phyloP scores from a whole-genome alignment of 176 grass and related monocot genomes.

The Oryza brachyantha region DNA sequence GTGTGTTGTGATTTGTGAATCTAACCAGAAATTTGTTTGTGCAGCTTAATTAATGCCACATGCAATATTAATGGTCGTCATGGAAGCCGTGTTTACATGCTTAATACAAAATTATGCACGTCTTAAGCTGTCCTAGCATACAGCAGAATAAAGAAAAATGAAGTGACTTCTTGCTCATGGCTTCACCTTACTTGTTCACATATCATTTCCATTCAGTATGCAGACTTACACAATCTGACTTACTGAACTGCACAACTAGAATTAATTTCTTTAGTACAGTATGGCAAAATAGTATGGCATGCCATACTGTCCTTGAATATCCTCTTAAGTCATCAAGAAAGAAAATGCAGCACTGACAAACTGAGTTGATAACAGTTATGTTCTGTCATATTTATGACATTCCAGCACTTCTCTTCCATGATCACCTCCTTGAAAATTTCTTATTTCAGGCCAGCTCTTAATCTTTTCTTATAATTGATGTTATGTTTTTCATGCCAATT shows the following conservation, averaged over 20 bases:
- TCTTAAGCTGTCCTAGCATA: conserved; percentile 15
- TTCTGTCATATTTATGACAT: neutral
- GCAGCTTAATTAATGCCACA: conserved; percentile 4
- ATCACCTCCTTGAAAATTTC: conserved; percentile 13
- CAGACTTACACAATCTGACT: neutral
- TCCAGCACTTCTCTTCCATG: conserved; percentile 36
- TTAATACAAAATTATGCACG: conserved; percentile 18
- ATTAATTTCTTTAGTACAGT: neutral
- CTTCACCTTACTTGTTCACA: neutral
- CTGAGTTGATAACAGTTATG: neutral
- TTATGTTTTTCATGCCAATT: neutral
- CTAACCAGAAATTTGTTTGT: neutral
- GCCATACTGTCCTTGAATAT: neutral
- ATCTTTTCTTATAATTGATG: neutral
- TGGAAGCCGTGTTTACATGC: conserved; percentile 14
- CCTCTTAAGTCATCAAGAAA: neutral
- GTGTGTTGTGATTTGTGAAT: conserved; percentile 6
- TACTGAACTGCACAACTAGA: neutral
- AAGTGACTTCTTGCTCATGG: neutral
- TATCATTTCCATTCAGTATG: neutral
- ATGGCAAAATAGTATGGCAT: neutral
- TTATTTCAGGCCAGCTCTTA: conserved; percentile 19
- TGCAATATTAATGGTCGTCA: conserved; percentile 13
- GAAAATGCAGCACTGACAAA: neutral
- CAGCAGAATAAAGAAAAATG: neutral